These are phyloP conservation scores for Bipolaris bicolor DNA, from an alignment of 2,329 filamentous ascomycete genomes.

Conservation along the genomic window DNA sequence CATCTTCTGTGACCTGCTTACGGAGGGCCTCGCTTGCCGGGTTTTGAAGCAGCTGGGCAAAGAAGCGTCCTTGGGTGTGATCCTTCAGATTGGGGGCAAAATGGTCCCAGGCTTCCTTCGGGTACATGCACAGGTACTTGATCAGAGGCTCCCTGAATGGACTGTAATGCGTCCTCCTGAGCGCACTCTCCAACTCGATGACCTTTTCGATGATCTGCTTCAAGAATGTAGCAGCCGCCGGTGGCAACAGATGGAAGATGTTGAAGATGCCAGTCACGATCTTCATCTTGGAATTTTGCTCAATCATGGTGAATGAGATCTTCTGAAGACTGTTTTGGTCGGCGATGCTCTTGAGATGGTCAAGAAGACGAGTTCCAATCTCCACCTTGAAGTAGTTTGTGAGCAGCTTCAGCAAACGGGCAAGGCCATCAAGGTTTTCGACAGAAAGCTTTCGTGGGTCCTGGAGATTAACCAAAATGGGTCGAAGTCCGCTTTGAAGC, in stretches of 20 bases:
- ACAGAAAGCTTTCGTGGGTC: conserved; percentile 90
- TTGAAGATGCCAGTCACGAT: conserved; percentile 94
- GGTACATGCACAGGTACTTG: conserved; percentile 91
- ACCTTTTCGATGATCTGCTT: conserved; percentile 87
- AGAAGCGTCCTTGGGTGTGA: conserved; percentile 84
- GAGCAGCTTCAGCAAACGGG: conserved; percentile 83
- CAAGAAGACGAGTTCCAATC: conserved; percentile 89
- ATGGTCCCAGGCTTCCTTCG: conserved; percentile 82
- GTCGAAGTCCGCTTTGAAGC: conserved; percentile 88
- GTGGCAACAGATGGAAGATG: conserved; percentile 93
- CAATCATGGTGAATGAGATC: conserved; percentile 91
- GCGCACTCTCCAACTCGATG: conserved; percentile 82
- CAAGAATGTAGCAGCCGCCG: conserved; percentile 89
- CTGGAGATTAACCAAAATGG: conserved; percentile 94
- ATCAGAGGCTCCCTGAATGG: conserved; percentile 90
- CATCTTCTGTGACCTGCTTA: conserved; percentile 73
- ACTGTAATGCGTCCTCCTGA: conserved; percentile 86
- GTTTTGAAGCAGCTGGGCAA: conserved; percentile 83
- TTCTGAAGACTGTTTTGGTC: conserved; percentile 81
- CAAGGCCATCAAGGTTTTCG: conserved; percentile 88
- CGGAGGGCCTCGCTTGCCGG: conserved; percentile 76
- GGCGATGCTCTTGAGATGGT: conserved; percentile 90
- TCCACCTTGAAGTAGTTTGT: conserved; percentile 99
- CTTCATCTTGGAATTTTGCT: conserved; percentile 91
- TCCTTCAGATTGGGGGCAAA: conserved; percentile 82